Percentiles rank a stretch among this genome's conserved stretches.
Conservation (phyloP, 1,139 yeast genomes). For the Pichia sp. region DNA sequence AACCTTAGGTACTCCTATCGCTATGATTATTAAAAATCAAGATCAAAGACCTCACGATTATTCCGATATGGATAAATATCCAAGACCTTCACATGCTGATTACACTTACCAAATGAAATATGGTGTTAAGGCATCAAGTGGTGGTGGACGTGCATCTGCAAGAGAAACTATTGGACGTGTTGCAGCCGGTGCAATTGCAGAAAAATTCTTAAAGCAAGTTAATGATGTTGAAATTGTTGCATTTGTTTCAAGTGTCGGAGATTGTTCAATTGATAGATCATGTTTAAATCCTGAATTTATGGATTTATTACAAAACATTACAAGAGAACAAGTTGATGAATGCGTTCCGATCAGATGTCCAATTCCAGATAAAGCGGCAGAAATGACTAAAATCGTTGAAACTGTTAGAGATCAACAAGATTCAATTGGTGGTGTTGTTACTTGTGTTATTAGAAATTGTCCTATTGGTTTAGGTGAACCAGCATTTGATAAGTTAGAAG, state of each 20-base stretch:
- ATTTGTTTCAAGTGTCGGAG: slow-evolving; percentile 87
- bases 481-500: slow-evolving; percentile 93
- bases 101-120: slow-evolving; percentile 86
- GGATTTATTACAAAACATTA: slow-evolving; percentile 60
- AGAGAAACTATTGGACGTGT: slow-evolving; percentile 98
- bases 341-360: slow-evolving; percentile 95
- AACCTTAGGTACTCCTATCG: slow-evolving; percentile 93
- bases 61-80: slow-evolving; percentile 88
- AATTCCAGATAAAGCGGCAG: slow-evolving; percentile 58
- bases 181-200: slow-evolving; percentile 98
- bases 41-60: slow-evolving; percentile 97
- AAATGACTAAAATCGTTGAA: slow-evolving; percentile 84
- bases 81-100: slow-evolving; percentile 98
- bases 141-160: slow-evolving; percentile 97
- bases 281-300: slow-evolving; percentile 60
- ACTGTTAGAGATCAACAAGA: slow-evolving; percentile 80
- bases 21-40: slow-evolving; percentile 85
- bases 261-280: slow-evolving; percentile 66
- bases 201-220: slow-evolving; percentile 70
- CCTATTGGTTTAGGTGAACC: slow-evolving; percentile 98
- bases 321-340: slow-evolving; percentile 83
- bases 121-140: slow-evolving; percentile 88
- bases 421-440: slow-evolving; percentile 95
- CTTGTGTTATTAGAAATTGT: slow-evolving; percentile 90
- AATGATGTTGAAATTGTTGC: slow-evolving; percentile 92